Conservation (phyloP, 2,329 filamentous ascomycete genomes). For the Pestalotiopsis sp. region DNA sequence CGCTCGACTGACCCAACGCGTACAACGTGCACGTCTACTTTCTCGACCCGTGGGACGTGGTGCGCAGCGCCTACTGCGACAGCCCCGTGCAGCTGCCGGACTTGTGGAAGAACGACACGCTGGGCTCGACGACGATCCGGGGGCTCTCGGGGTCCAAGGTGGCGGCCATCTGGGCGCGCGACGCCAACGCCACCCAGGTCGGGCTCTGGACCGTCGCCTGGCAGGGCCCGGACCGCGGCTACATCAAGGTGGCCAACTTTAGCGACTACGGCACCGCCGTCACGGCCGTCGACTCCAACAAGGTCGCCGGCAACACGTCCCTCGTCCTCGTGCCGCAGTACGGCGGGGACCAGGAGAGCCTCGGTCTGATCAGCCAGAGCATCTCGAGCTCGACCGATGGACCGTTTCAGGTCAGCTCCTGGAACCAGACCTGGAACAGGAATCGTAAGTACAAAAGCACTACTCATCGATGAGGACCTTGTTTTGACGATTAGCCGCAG, state of each 20-base stretch:
- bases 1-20: conserved; percentile 13
- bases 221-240: conserved; percentile 19
- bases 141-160: conserved; percentile 15
- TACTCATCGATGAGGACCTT: no score
- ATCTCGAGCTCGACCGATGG: conserved; percentile 14
- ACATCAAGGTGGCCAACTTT: conserved; percentile 19
- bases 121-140: conserved; percentile 1
- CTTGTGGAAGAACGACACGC: conserved; percentile 16
- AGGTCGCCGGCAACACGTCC: conserved; percentile 16
- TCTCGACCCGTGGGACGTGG: conserved; percentile 11
- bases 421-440: conserved; percentile 15
- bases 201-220: conserved; percentile 21
- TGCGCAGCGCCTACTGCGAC: conserved; percentile 16
- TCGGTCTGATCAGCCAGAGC: conserved; percentile 10
- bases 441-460: conserved; percentile 20
- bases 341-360: conserved; percentile 15
- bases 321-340: conserved; percentile 20
- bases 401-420: not conserved
- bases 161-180: conserved; percentile 21
- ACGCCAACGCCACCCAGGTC: conserved; percentile 13
- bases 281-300: conserved; percentile 11
- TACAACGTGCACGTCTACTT: conserved; percentile 21
- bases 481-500: conserved; percentile 5
- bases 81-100: conserved; percentile 16
- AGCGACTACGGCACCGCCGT: conserved; percentile 19